A percentile compares a stretch with the other conserved stretches of the same genome.
Evolutionary conservation across 164 flowering plant genomes (phyloP).

Genomic region (Kingdonia uniflora): DNA sequence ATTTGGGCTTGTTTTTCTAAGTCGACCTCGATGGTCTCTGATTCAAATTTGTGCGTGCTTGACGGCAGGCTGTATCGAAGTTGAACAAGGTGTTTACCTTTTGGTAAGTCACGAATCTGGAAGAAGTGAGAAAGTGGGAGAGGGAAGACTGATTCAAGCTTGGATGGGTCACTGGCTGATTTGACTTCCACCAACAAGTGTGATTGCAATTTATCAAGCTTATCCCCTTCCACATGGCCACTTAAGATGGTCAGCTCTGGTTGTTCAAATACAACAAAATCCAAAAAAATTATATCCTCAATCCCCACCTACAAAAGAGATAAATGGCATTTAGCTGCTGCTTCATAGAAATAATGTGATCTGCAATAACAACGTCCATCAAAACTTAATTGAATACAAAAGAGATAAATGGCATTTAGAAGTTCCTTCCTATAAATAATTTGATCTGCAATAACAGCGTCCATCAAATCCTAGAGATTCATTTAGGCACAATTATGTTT

Average conservation of each 20-base stretch:
- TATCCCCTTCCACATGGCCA: slow-evolving; percentile 75
- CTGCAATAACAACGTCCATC: too few species aligned
- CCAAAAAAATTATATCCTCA: slow-evolving; percentile 60
- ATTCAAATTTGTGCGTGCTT: slow-evolving; percentile 49
- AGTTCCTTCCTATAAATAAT: too few species aligned
- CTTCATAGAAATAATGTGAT: too few species aligned
- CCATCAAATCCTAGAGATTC: too few species aligned
- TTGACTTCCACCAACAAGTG: slow-evolving; percentile 72
- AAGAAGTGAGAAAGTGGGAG: slow-evolving; percentile 83
- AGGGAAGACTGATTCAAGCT: slow-evolving; percentile 55
- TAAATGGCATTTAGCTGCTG: not conserved
- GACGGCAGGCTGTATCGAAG: slow-evolving; percentile 49
- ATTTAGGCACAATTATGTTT: too few species aligned
- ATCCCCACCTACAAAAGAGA: slow-evolving; percentile 48
- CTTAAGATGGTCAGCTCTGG: slow-evolving; percentile 81
- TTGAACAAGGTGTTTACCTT: slow-evolving; percentile 65
- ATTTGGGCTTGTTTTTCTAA: slow-evolving; percentile 57
- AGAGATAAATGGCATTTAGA: too few species aligned
- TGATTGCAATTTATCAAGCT: slow-evolving; percentile 42
- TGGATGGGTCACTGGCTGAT: slow-evolving; percentile 64
- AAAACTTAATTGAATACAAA: too few species aligned
- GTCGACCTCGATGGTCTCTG: slow-evolving; percentile 79
- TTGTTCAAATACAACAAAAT: slow-evolving; percentile 86
- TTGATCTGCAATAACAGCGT: too few species aligned
- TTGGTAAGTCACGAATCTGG: slow-evolving; percentile 74